Conservation (phyloP, 2,329 filamentous ascomycete genomes). For the Pseudofabraea citricarpa region DNA sequence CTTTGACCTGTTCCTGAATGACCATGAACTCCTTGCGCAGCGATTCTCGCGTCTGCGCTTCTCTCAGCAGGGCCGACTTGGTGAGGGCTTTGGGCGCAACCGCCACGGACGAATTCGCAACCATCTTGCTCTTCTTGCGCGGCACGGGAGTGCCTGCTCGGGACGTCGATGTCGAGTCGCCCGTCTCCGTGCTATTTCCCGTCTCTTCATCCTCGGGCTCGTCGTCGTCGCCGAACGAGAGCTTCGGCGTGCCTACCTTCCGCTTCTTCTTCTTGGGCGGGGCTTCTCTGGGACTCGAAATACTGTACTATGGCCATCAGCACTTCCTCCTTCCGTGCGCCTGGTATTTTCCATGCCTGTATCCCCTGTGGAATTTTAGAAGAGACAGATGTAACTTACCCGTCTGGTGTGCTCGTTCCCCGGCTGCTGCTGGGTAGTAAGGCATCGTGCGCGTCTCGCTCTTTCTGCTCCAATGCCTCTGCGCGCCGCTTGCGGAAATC, state of each 20-base stretch:
- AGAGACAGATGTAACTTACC: conserved; percentile 42
- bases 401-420: conserved; percentile 38
- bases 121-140: conserved; percentile 44
- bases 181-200: conserved; percentile 30
- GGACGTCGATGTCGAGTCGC: conserved; percentile 26
- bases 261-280: conserved; percentile 39
- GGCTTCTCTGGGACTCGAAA: conserved; percentile 36
- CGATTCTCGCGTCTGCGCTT: conserved; percentile 71
- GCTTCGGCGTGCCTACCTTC: conserved; percentile 40
- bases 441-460: conserved; percentile 69
- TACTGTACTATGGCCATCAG: conserved; percentile 27
- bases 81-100: conserved; percentile 70
- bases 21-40: conserved; percentile 75
- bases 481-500: conserved; percentile 96
- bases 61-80: conserved; percentile 71
- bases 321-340: conserved; percentile 5
- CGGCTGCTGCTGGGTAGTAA: conserved; percentile 35
- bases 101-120: conserved; percentile 55
- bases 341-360: too few relatives aligned
- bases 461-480: conserved; percentile 87
- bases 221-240: conserved; percentile 61
- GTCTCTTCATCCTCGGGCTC: conserved; percentile 32
- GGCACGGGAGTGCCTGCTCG: conserved; percentile 20
- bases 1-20: conserved; percentile 82
- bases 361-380: conserved; percentile 7